Conservation (phyloP, 306 rosid genomes). For the Mimosa bimucronata region DNA sequence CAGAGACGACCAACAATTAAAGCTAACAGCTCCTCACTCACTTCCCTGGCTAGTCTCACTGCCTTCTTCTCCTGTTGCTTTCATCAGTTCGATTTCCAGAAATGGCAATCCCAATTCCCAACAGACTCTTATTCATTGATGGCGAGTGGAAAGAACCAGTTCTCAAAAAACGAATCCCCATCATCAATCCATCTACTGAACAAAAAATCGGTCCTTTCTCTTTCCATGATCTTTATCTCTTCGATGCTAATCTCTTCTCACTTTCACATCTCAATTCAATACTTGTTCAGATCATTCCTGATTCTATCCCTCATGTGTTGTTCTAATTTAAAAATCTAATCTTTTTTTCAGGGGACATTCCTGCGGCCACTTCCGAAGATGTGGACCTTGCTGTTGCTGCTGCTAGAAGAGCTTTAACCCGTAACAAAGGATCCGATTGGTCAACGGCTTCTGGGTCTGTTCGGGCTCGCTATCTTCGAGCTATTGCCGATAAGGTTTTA, state of each 20-base stretch:
- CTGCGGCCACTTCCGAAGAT: constrained; percentile 93
- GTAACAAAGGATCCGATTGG: constrained; percentile 85
- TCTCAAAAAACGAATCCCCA: constrained; percentile 73
- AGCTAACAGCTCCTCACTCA: not conserved
- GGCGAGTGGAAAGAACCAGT: constrained; percentile 83
- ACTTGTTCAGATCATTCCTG: not conserved
- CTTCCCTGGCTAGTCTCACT: not conserved
- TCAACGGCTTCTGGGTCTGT: constrained; percentile 73
- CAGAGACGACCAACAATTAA: not conserved
- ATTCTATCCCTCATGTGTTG: not conserved
- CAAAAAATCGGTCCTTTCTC: constrained; percentile 58
- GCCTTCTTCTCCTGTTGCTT: not conserved
- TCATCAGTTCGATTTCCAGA: not conserved
- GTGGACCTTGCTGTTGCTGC: constrained; percentile 86
- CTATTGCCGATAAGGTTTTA: constrained; percentile 89
- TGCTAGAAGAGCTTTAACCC: constrained; percentile 68
- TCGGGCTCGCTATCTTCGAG: constrained; percentile 90
- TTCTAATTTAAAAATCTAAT: not conserved
- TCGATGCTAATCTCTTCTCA: not conserved
- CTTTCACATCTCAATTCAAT: not conserved
- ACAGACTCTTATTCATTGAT: constrained; percentile 71
- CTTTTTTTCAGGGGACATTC: constrained; percentile 62
- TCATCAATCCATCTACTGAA: constrained; percentile 84
- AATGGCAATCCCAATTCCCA: constrained; percentile 69
- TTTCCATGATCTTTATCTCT: not conserved